A percentile compares a stretch with the other conserved stretches of the same genome.
These are phyloP conservation scores for Casuarina glauca DNA, from an alignment of 306 rosid genomes.

Conservation along the genomic window DNA sequence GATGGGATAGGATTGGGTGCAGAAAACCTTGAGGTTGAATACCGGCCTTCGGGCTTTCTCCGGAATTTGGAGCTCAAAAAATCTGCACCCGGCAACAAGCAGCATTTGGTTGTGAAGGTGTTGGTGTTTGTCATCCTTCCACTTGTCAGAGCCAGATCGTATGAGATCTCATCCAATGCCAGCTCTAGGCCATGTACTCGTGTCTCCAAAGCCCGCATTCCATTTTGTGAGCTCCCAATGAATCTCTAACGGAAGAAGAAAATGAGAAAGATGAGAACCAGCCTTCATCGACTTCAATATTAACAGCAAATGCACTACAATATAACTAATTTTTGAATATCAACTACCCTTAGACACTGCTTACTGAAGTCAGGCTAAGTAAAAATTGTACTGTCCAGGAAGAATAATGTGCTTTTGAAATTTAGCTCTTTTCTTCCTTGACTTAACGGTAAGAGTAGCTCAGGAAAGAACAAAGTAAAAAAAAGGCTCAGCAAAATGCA, in stretches of 20 bases:
- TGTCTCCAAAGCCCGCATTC: conserved; percentile 89
- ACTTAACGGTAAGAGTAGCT: background rate
- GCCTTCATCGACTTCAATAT: conserved; percentile 4
- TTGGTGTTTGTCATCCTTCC: conserved; percentile 66
- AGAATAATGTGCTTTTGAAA: background rate
- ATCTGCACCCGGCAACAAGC: conserved; percentile 76
- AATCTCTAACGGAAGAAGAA: conserved; percentile 54
- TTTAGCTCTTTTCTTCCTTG: background rate
- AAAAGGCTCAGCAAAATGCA: too few relatives aligned
- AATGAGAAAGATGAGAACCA: background rate
- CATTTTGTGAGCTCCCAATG: conserved; percentile 92
- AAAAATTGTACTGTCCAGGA: background rate
- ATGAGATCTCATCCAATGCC: conserved; percentile 88
- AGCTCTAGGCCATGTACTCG: conserved; percentile 96
- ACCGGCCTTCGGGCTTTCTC: conserved; percentile 68
- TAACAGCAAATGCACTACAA: background rate
- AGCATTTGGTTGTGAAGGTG: conserved; percentile 53
- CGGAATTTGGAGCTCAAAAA: conserved; percentile 82
- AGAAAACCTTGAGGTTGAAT: conserved; percentile 49
- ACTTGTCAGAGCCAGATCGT: conserved; percentile 83
- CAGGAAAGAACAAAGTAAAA: too few relatives aligned
- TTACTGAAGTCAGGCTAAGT: background rate
- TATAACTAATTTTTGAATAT: conserved; percentile 5
- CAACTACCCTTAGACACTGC: conserved; percentile 12
- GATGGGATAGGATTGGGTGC: conserved; percentile 45